Evolutionary conservation across 1,284 basidiomycete species (phyloP), one percentile per base, ranked within the genome.

Genomic region (Apiotrichum montevideense): DNA sequence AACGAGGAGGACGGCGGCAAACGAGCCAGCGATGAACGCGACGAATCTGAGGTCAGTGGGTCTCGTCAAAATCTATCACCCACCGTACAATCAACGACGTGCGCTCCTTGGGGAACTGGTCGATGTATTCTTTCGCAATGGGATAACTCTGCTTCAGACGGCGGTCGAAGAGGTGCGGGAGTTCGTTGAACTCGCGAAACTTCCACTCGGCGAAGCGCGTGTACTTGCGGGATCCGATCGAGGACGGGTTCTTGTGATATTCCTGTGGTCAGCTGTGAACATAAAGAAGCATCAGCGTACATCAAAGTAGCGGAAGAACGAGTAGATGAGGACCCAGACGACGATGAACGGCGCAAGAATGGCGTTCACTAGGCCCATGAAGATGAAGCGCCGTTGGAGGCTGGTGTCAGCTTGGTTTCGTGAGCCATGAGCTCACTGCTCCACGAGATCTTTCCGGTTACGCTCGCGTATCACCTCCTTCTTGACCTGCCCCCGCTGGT

Each of bases 231-330:
- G 88, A 86, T 32, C 93, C 89, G 49, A 98, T 90, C 0, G 88
- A 87, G 0, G 94, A 95, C 1, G 95, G 95, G 69, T 98, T 91
- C 77, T 97, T 94, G 82, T 94, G 95, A 71, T 97, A 98, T 80
- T 98, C 93, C 92, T 96, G 63, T 37, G 6, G 39, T 35, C 42
- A 37, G 45, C 21, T 96, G 90, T 15, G 85, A 9, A 6, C 9
- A 39, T 15, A 3, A n/a, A 10, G 15, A 21, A 34, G 6, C 9
- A 32, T 1, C 8, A 34, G 98, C 83, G 55, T 52, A 90, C 92
- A 80, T 98, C 95, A 66, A 98, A 98, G 76, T 99, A 98, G 13
- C 94, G 89, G 81, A 99, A 98, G 82, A 99, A 99, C 1, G 93
- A 98, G 75, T 96, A 98, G 84, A 97, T 87, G 46, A 97, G 76